phyloP scores from a whole-genome alignment of 495 filamentous ascomycete genomes.

The Penicillium samsonianum region DNA sequence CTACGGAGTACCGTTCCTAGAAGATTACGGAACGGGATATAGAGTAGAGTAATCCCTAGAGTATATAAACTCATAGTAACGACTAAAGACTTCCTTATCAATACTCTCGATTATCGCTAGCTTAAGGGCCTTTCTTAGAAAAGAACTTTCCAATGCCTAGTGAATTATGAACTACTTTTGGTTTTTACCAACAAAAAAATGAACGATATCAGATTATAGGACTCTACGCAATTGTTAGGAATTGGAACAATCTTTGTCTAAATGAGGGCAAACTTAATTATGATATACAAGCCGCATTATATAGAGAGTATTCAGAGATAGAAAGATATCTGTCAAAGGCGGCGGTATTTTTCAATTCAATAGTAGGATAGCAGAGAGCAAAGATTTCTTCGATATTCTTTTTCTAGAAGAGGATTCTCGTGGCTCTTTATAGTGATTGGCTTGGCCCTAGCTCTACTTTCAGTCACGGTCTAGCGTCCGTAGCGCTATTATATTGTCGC shows the following conservation, averaged over 20 bases:
- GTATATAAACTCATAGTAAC: conserved; percentile 25
- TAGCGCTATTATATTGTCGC: neutral
- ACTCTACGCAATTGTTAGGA: conserved; percentile 6
- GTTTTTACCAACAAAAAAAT: conserved; percentile 10
- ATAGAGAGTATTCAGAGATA: conserved; percentile 8
- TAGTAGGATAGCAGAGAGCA: conserved; percentile 1
- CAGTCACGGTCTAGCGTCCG: neutral
- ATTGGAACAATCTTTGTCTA: conserved; percentile 1
- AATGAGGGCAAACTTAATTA: conserved; percentile 4
- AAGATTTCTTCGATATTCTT: neutral
- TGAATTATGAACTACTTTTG: conserved; percentile 16
- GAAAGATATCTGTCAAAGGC: conserved; percentile 1
- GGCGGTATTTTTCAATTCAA: conserved; percentile 4
- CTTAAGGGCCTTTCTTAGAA: conserved; percentile 6
- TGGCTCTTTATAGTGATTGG: conserved; percentile 6
- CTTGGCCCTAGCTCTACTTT: neutral
- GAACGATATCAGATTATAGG: conserved; percentile 7
- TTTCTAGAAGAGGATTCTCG: conserved; percentile 3
- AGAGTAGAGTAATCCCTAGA: conserved; percentile 22
- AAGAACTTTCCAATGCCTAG: conserved; percentile 7
- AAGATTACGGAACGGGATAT: conserved; percentile 3
- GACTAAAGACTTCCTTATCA: conserved; percentile 19
- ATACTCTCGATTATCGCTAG: conserved; percentile 13
- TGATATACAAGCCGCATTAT: conserved; percentile 11
- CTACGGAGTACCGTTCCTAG: neutral